A percentile compares a stretch with the other conserved stretches of the same genome.
phyloP scores from a whole-genome alignment of 2,329 filamentous ascomycete species.

The Colletotrichum kahawae region DNA sequence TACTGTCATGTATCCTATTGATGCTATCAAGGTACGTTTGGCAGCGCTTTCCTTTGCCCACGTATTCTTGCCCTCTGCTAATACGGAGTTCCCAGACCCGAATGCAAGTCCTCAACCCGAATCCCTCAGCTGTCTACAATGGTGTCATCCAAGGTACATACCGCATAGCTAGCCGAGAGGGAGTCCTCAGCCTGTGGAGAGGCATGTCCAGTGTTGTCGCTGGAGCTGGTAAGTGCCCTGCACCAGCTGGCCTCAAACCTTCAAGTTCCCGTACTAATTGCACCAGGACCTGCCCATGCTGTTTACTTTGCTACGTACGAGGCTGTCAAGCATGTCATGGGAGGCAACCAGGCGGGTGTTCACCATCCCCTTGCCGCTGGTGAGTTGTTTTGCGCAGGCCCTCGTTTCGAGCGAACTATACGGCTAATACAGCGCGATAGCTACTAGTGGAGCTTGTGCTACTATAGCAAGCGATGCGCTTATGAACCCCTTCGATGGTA shows the following conservation, averaged over 20 bases:
- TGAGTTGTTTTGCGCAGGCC: constrained; percentile 45
- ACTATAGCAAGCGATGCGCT: constrained; percentile 97
- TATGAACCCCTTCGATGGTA: constrained; percentile 99
- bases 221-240: constrained; percentile 75
- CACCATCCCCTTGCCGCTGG: constrained; percentile 94
- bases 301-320: constrained; percentile 99
- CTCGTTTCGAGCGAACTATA: not conserved
- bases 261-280: not conserved
- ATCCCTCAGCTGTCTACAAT: constrained; percentile 80
- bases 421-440: constrained; percentile 55
- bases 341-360: constrained; percentile 84
- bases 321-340: constrained; percentile 93
- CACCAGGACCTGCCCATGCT: constrained; percentile 89
- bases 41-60: not conserved
- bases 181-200: constrained; percentile 90
- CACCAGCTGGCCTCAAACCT: not conserved
- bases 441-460: constrained; percentile 86
- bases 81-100: constrained; percentile 70
- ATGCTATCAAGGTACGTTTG: constrained; percentile 86
- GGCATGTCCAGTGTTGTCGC: constrained; percentile 96
- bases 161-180: constrained; percentile 89
- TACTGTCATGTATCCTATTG: constrained; percentile 98
- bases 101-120: constrained; percentile 95
- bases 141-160: constrained; percentile 92
- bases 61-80: constrained; percentile 6